A percentile compares a stretch with the other conserved stretches of the same genome.
Conservation (phyloP, 1,284 basidiomycete species). For the Tranzscheliella williamsii region DNA sequence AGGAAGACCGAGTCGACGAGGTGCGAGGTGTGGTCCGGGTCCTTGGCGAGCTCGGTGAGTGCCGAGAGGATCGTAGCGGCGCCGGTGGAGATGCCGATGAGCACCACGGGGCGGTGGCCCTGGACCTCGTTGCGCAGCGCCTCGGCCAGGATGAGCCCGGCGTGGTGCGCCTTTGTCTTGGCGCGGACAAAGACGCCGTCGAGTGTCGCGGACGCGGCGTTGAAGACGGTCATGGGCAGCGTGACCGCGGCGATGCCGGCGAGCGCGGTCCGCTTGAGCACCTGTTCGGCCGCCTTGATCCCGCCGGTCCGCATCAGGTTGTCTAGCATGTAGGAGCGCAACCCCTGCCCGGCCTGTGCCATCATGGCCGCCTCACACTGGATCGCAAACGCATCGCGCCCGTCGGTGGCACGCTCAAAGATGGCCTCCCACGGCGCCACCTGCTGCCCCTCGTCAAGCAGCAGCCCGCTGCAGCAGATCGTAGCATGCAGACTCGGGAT, state of each 20-base stretch:
- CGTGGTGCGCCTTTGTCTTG: slow-evolving; percentile 48
- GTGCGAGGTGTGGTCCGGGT: slow-evolving; percentile 42
- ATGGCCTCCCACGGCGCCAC: slow-evolving; percentile 28
- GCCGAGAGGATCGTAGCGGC: slow-evolving; percentile 65
- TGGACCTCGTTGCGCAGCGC: slow-evolving; percentile 66
- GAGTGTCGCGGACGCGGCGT: slow-evolving; percentile 57
- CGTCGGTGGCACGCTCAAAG: slow-evolving; percentile 32
- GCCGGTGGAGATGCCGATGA: slow-evolving; percentile 67
- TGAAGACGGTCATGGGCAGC: slow-evolving; percentile 63
- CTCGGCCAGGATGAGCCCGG: slow-evolving; percentile 66
- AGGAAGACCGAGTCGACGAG: slow-evolving; percentile 65
- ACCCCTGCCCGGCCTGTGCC: slow-evolving; percentile 37
- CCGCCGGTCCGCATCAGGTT: slow-evolving; percentile 40
- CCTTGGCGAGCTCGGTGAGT: slow-evolving; percentile 63
- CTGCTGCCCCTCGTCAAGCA: slow-evolving; percentile 43
- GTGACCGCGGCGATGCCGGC: slow-evolving; percentile 66
- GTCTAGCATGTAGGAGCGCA: slow-evolving; percentile 45
- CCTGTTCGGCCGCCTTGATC: slow-evolving; percentile 58
- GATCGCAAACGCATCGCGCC: slow-evolving; percentile 48
- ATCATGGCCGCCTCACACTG: slow-evolving; percentile 47
- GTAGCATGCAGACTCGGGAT: slow-evolving; percentile 54
- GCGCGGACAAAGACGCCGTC: slow-evolving; percentile 62
- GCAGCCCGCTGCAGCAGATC: slow-evolving; percentile 48
- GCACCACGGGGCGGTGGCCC: slow-evolving; percentile 65
- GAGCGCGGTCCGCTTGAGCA: slow-evolving; percentile 66